These are phyloP conservation scores for Penicillium sclerotiorum DNA, from an alignment of 2,329 filamentous ascomycete species.

Conservation along the genomic window DNA sequence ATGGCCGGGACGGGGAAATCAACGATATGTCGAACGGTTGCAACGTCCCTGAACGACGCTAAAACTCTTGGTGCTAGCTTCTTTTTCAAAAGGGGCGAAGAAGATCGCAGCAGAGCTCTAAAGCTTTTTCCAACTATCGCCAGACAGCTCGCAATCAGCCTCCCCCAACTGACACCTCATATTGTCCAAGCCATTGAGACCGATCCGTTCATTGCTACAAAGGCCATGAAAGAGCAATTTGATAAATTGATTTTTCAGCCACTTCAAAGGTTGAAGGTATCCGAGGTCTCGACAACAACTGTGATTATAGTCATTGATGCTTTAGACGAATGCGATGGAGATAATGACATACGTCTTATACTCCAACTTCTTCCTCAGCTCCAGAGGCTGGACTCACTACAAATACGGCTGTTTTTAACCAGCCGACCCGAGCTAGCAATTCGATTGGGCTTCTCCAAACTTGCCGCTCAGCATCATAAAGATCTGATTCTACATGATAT, in stretches of 20 bases:
- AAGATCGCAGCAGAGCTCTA: slow-evolving; percentile 31
- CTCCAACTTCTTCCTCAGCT: slow-evolving; percentile 23
- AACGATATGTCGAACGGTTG: slow-evolving; percentile 33
- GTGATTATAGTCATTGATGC: slow-evolving; percentile 16
- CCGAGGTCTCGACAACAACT: not conserved
- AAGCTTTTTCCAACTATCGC: slow-evolving; percentile 37
- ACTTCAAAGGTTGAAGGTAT: not conserved
- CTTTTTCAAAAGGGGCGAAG: not conserved
- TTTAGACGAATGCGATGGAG: slow-evolving; percentile 29
- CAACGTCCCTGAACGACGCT: slow-evolving; percentile 17
- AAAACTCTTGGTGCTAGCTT: slow-evolving; percentile 26
- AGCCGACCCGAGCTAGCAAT: slow-evolving; percentile 31
- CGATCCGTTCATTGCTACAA: not conserved
- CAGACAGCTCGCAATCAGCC: not conserved
- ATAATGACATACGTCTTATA: slow-evolving; percentile 21
- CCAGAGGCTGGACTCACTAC: slow-evolving; percentile 8
- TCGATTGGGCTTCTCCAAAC: slow-evolving; percentile 20
- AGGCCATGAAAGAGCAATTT: slow-evolving; percentile 4
- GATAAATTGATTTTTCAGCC: slow-evolving; percentile 1
- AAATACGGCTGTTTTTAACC: slow-evolving; percentile 26
- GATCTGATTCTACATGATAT: slow-evolving; percentile 1
- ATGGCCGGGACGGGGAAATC: slow-evolving; percentile 18
- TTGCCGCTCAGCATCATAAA: slow-evolving; percentile 9
- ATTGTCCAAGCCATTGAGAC: not conserved
- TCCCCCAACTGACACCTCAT: not conserved